Evolutionary conservation across 192 early-diverging fungal species (phyloP), one percentile per base, ranked within the genome.

Genomic region (Dispira simplex): DNA sequence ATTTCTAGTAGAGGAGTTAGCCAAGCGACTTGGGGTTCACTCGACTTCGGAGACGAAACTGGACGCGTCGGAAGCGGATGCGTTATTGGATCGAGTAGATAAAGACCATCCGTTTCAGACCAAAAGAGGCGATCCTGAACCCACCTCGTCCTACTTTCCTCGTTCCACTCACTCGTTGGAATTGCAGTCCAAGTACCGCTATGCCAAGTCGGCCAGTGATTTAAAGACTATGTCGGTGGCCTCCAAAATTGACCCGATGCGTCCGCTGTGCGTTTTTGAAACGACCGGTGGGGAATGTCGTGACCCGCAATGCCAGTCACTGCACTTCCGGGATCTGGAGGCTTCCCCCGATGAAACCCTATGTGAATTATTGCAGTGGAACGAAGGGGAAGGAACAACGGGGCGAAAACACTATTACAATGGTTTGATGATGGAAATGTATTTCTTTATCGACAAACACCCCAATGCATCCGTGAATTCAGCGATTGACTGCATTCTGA

Each of bases 281-380:
- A 44, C 58, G 28, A 44, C 1, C 14, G 58, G 58, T 12, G 58
- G 58, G 3, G 58, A 60, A 14, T 60, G 58, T 14, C 58, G 39
- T 12, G 58, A 60, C 13, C 2, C 58, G 1, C 13, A 18, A 11
- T 60, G 58, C 14, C 26, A 60, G 16, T 60, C 58, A 6, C 32
- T 27, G 18, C 58, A 60, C 43, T 60, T 60, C 21, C 58, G 58
- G 27, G 58, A 60, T 32, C 39, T 60, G 39, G 12, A 27, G 2
- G 14, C 43, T 3, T 20, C 9, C 39, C 39, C 12, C 39, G 58
- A 60, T 8, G 58, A 60, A 2, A 16, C n/a, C 0, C 27, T 60
- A 2, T 44, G 26, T 8, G 39, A 28, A 18, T 16, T 60, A 0
- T 21, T 60, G 26, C 18, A 12, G 16, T 60, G 44, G 13, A 14